Conservation (phyloP, 169 alveolate species). For the Eimeria sp. region DNA sequence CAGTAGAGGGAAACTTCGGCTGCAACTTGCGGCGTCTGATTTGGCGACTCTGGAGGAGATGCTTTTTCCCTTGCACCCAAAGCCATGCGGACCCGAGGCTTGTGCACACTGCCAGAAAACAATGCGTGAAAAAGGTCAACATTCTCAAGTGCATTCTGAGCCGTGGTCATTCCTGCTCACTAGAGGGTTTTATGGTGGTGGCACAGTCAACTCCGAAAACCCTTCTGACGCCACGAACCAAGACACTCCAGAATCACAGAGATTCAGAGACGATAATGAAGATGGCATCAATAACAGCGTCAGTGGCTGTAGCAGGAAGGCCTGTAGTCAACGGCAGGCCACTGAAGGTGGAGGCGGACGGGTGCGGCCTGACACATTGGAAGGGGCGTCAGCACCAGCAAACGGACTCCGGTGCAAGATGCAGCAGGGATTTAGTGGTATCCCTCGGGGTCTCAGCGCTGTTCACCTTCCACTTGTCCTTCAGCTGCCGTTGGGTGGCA, state of each 20-base stretch:
- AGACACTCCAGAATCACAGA: neutral
- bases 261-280: neutral
- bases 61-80: conserved; percentile 43
- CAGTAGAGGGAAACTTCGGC: conserved; percentile 63
- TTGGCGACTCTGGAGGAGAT: conserved; percentile 61
- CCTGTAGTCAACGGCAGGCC: neutral
- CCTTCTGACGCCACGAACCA: neutral
- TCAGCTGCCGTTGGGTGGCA: neutral
- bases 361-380: neutral
- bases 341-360: neutral
- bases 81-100: neutral
- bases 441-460: conserved; percentile 24
- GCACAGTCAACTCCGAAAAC: neutral
- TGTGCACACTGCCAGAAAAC: conserved; percentile 27
- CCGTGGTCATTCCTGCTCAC: neutral
- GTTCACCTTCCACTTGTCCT: conserved; percentile 72
- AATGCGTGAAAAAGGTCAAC: neutral
- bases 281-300: neutral
- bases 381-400: neutral
- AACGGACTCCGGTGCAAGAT: neutral
- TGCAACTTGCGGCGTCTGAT: conserved; percentile 69
- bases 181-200: neutral
- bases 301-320: conserved; percentile 5
- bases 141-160: neutral
- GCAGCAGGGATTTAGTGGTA: neutral